Conservation (phyloP, 1,284 basidiomycete species). For the Cutaneotrichosporon arboriforme region DNA sequence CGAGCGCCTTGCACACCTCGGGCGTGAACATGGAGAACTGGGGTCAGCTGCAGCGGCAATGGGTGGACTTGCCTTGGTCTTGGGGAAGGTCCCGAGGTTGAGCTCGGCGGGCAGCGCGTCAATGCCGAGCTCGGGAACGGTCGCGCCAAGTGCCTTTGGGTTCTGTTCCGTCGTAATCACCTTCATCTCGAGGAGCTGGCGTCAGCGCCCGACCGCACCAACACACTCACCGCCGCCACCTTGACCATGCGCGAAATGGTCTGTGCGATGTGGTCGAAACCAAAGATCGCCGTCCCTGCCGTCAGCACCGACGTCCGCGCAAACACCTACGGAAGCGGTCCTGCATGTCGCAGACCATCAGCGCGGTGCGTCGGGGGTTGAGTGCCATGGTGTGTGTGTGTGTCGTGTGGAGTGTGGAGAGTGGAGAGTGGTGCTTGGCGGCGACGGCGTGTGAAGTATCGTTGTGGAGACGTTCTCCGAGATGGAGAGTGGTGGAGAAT, state of each 20-base stretch:
- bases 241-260: slow-evolving; percentile 70
- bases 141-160: slow-evolving; percentile 66
- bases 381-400: slow-evolving; percentile 12
- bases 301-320: background rate
- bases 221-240: slow-evolving; percentile 59
- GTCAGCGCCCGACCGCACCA: background rate
- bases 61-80: slow-evolving; percentile 53
- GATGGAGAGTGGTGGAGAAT: background rate
- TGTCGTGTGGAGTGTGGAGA: background rate
- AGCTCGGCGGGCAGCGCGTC: slow-evolving; percentile 35
- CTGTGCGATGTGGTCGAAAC: slow-evolving; percentile 63
- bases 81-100: slow-evolving; percentile 58
- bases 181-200: slow-evolving; percentile 17
- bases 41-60: background rate
- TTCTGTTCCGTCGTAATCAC: slow-evolving; percentile 66
- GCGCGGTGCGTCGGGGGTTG: slow-evolving; percentile 51
- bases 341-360: slow-evolving; percentile 77
- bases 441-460: background rate
- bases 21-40: slow-evolving; percentile 77
- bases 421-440: background rate
- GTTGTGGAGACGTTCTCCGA: background rate
- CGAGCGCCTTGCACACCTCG: slow-evolving; percentile 57
- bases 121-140: slow-evolving; percentile 59
- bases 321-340: slow-evolving; percentile 62
- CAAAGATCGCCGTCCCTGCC: slow-evolving; percentile 53